Evolutionary conservation across 257 asterid genomes (phyloP).

Genomic region (Penstemon newberryi): DNA sequence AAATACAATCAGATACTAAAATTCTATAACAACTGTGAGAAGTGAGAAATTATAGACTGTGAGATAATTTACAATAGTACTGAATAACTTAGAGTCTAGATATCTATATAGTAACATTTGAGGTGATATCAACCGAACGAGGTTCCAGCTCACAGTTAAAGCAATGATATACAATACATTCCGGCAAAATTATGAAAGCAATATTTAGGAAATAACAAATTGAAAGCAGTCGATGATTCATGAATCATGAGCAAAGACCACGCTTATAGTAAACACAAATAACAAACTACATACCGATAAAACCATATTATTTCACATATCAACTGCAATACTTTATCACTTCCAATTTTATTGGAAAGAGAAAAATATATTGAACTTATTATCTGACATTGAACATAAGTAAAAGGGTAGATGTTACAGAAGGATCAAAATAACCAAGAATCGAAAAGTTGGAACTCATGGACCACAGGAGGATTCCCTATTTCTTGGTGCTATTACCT

Average conservation of each 20-base stretch:
- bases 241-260: not conserved
- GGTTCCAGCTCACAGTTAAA: too few species aligned
- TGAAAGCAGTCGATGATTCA: not conserved
- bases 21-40: too few species aligned
- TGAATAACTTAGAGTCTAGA: too few species aligned
- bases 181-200: too few species aligned
- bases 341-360: conserved; percentile 15
- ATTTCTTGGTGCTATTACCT: conserved; percentile 73
- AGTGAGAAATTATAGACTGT: too few species aligned
- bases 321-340: conserved; percentile 2
- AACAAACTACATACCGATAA: not conserved
- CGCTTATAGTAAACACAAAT: conserved; percentile 2
- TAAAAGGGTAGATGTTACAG: not conserved
- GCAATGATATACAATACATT: too few species aligned
- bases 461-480: conserved; percentile 16
- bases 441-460: conserved; percentile 20
- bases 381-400: conserved; percentile 9
- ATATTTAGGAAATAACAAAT: not conserved
- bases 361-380: not conserved
- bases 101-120: too few species aligned
- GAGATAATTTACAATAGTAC: too few species aligned
- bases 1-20: too few species aligned
- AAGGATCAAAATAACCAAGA: conserved; percentile 18
- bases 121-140: too few species aligned
- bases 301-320: conserved; percentile 11